These are phyloP conservation scores for Argentina anserina DNA, from an alignment of 306 rosid genomes.

Conservation along the genomic window DNA sequence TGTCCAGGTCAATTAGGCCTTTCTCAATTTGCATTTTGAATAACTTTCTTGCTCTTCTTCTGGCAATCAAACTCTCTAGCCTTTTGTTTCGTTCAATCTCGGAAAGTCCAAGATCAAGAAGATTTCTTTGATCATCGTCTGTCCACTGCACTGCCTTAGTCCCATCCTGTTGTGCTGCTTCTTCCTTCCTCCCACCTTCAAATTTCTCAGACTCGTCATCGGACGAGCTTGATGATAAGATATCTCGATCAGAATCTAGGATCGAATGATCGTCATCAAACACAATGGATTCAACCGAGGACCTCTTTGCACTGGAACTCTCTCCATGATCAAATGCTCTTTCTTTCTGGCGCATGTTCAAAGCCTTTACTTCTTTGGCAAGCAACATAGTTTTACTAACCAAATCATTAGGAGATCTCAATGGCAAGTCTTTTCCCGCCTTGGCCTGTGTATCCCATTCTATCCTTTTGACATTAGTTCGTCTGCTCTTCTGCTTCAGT, in stretches of 20 bases:
- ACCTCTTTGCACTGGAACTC: conserved; percentile 24
- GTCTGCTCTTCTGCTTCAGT: conserved; percentile 41
- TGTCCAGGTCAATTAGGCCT: conserved; percentile 20
- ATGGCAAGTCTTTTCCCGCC: conserved; percentile 23
- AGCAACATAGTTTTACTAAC: not conserved
- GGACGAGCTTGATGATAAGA: conserved; percentile 9
- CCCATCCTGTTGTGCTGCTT: conserved; percentile 31
- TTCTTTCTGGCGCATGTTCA: conserved; percentile 7
- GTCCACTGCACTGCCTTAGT: conserved; percentile 79
- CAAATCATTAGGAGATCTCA: conserved; percentile 20
- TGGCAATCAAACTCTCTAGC: conserved; percentile 69
- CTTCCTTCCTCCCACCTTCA: conserved; percentile 44
- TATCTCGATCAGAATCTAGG: conserved; percentile 36
- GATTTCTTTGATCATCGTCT: conserved; percentile 69
- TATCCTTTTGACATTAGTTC: conserved; percentile 38
- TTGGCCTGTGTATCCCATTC: conserved; percentile 34
- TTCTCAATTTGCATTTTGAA: conserved; percentile 40
- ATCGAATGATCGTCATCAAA: conserved; percentile 6
- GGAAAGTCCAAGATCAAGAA: conserved; percentile 67
- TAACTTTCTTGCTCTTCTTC: conserved; percentile 54
- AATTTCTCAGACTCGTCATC: conserved; percentile 13
- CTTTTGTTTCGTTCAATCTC: conserved; percentile 83
- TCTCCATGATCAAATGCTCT: conserved; percentile 20
- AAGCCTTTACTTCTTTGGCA: conserved; percentile 9
- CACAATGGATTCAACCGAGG: conserved; percentile 4